These are phyloP conservation scores for Aspergillus olivimuriae DNA, from an alignment of 495 filamentous ascomycete genomes.

Conservation along the genomic window DNA sequence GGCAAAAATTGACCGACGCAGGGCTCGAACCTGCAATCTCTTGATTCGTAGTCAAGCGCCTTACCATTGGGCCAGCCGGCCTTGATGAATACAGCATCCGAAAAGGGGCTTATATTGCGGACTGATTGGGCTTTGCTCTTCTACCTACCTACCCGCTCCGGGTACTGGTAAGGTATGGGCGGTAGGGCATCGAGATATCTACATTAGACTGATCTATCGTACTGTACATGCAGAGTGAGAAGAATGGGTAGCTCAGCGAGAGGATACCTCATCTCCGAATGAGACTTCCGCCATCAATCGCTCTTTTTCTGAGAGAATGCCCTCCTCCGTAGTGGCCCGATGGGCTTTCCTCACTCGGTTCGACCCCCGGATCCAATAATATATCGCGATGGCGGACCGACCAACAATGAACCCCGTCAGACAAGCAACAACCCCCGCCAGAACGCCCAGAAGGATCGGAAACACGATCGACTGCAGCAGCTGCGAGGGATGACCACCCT, in stretches of 20 bases:
- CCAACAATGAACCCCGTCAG: slow-evolving; percentile 38
- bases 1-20: slow-evolving; percentile 32
- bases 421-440: slow-evolving; percentile 34
- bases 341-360: background rate
- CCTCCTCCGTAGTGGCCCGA: background rate
- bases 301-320: background rate
- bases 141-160: no score
- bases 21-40: slow-evolving; percentile 47
- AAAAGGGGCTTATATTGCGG: no score
- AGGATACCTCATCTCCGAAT: no score
- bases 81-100: slow-evolving; percentile 1
- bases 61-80: slow-evolving; percentile 60
- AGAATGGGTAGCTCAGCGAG: no score
- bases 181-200: no score
- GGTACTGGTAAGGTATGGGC: no score
- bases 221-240: no score
- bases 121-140: no score
- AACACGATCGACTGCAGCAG: slow-evolving; percentile 30
- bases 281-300: background rate
- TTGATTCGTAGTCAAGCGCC: slow-evolving; percentile 68
- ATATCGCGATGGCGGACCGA: slow-evolving; percentile 27
- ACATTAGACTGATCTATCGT: no score
- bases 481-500: slow-evolving; percentile 19
- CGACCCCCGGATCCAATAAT: slow-evolving; percentile 7
- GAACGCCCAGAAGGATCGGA: slow-evolving; percentile 30